A percentile compares a stretch with the other conserved stretches of the same genome.
Conservation (phyloP, 129 eudicot species). For the Lonicera japonica region DNA sequence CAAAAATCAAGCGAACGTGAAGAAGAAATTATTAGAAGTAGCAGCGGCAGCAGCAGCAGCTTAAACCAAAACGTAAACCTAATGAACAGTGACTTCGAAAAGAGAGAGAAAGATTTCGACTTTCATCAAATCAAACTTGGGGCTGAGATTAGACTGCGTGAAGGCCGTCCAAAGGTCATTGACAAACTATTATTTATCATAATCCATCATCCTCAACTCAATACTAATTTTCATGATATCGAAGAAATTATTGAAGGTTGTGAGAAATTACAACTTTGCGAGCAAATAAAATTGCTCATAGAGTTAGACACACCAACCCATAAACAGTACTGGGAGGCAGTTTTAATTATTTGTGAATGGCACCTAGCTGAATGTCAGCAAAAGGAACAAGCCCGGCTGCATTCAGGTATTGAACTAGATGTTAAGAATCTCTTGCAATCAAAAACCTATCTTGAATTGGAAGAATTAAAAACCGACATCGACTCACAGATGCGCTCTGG, state of each 20-base stretch:
- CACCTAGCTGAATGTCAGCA: conserved; percentile 83
- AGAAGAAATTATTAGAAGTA: no score
- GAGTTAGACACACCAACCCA: conserved; percentile 80
- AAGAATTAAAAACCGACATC: conserved; percentile 53
- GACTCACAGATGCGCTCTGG: conserved; percentile 97
- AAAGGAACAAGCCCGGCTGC: conserved; percentile 79
- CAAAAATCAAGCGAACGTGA: no score
- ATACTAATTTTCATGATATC: conserved; percentile 52
- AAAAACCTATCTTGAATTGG: conserved; percentile 56
- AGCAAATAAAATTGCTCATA: conserved; percentile 85
- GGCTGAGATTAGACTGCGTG: conserved; percentile 39
- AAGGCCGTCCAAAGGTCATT: conserved; percentile 85
- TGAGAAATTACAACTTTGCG: conserved; percentile 93
- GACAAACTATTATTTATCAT: conserved; percentile 66
- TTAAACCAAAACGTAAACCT: no score
- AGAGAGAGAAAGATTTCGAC: conserved; percentile 97
- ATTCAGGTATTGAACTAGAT: conserved; percentile 75
- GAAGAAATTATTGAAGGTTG: conserved; percentile 60
- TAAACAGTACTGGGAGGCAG: conserved; percentile 94
- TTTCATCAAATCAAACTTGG: conserved; percentile 35
- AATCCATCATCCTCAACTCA: conserved; percentile 51
- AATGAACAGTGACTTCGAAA: conserved; percentile 66
- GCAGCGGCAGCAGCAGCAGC: no score
- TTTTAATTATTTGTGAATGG: conserved; percentile 94
- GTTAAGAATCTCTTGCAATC: conserved; percentile 74